These are phyloP conservation scores for Melampsora americana DNA, from an alignment of 1,284 basidiomycete species.

Conservation along the genomic window DNA sequence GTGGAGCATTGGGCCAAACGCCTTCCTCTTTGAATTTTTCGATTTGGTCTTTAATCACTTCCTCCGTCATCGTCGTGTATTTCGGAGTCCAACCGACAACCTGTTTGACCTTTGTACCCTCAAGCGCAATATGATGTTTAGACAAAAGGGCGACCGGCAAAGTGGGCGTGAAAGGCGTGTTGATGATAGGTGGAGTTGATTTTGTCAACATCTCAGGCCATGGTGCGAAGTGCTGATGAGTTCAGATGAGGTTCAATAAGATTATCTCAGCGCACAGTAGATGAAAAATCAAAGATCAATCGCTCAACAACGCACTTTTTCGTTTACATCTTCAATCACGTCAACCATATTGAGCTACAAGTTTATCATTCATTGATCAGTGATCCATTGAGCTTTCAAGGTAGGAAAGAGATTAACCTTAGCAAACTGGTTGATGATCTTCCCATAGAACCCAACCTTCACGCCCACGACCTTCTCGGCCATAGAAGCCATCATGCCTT, in stretches of 20 bases:
- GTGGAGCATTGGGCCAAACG: constrained; percentile 47
- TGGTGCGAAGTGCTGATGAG: constrained; percentile 64
- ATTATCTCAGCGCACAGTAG: neutral
- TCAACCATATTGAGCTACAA: constrained; percentile 37
- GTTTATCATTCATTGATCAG: constrained; percentile 1
- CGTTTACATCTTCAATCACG: constrained; percentile 44
- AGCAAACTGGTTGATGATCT: constrained; percentile 60
- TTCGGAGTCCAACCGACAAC: constrained; percentile 46
- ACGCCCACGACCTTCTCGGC: constrained; percentile 75
- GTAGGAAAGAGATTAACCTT: constrained; percentile 59
- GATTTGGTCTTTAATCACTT: constrained; percentile 45
- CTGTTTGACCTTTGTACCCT: constrained; percentile 68
- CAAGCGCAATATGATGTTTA: constrained; percentile 60
- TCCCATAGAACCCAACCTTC: constrained; percentile 54
- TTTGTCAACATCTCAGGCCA: constrained; percentile 78
- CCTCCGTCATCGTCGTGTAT: constrained; percentile 45
- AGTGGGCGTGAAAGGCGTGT: constrained; percentile 74
- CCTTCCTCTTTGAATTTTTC: constrained; percentile 46
- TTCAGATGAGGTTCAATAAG: neutral
- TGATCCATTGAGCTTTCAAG: constrained; percentile 49
- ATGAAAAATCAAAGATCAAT: neutral
- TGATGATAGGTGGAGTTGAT: constrained; percentile 70
- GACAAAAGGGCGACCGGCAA: constrained; percentile 61
- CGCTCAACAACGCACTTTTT: constrained; percentile 18
- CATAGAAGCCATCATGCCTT: constrained; percentile 68